Evolutionary conservation across 176 grass and related monocot genomes (phyloP).

Genomic region (Metroxylon sagu): DNA sequence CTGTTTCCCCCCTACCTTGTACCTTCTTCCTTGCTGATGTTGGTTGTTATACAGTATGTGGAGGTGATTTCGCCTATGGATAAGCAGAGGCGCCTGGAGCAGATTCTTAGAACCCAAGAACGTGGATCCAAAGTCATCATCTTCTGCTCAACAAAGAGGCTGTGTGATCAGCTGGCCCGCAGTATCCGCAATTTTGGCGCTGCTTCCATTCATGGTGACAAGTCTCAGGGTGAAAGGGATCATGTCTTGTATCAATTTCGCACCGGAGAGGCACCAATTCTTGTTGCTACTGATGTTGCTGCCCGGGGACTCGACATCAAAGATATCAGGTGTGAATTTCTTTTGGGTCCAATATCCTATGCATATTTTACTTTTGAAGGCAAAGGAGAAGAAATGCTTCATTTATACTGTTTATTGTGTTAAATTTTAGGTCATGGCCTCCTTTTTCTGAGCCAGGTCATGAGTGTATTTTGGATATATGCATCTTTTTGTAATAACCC

Average conservation of each 20-base stretch:
- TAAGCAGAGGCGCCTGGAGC: constrained; percentile 77
- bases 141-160: constrained; percentile 90
- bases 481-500: too few relatives aligned
- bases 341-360: too few relatives aligned
- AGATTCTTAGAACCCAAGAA: constrained; percentile 92
- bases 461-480: too few relatives aligned
- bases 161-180: constrained; percentile 80
- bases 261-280: constrained; percentile 62
- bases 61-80: constrained; percentile 77
- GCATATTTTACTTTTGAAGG: too few relatives aligned
- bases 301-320: constrained; percentile 96
- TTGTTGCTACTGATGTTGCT: constrained; percentile 97
- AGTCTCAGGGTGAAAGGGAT: constrained; percentile 87
- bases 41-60: constrained; percentile 51
- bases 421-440: too few relatives aligned
- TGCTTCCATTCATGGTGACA: constrained; percentile 82
- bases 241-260: constrained; percentile 87
- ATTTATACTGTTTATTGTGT: too few relatives aligned
- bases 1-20: neutral
- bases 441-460: too few relatives aligned
- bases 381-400: too few relatives aligned
- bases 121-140: constrained; percentile 91
- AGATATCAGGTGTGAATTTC: constrained; percentile 61
- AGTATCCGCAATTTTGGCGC: constrained; percentile 73
- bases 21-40: constrained; percentile 6